Conservation (phyloP, 1,284 basidiomycete species). For the Wallemia hederae region DNA sequence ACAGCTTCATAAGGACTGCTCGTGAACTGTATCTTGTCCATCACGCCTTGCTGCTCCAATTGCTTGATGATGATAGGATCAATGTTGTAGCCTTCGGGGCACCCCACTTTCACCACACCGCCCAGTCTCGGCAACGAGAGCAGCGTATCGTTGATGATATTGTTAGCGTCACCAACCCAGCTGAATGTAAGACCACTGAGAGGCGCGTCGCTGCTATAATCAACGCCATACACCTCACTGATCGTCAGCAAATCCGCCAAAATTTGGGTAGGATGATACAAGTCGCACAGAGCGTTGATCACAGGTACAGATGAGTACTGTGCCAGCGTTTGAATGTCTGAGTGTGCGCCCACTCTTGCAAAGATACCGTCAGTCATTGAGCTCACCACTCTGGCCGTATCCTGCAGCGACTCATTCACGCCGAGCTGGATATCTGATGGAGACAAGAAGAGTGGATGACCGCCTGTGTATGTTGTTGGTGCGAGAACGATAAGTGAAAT, state of each 20-base stretch:
- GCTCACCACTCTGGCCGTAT: conserved; percentile 55
- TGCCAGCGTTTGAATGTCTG: conserved; percentile 71
- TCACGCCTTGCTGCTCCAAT: conserved; percentile 38
- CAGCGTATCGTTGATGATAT: conserved; percentile 91
- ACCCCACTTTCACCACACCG: conserved; percentile 56
- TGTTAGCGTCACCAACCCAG: conserved; percentile 85
- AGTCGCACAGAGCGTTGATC: conserved; percentile 73
- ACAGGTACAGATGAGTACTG: conserved; percentile 71
- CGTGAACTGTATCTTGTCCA: conserved; percentile 37
- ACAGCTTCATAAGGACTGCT: conserved; percentile 61
- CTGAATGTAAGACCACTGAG: conserved; percentile 37
- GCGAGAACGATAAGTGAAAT: not conserved
- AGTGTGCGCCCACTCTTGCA: conserved; percentile 72
- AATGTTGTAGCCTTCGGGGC: conserved; percentile 35
- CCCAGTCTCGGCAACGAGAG: conserved; percentile 78
- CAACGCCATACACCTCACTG: conserved; percentile 25
- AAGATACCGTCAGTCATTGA: conserved; percentile 95
- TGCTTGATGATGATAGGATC: conserved; percentile 52
- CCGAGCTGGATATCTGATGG: conserved; percentile 77
- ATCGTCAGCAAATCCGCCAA: conserved; percentile 79
- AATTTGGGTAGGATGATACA: conserved; percentile 90
- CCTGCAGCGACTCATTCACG: conserved; percentile 66
- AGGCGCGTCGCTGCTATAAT: conserved; percentile 2
- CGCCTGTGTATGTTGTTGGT: conserved; percentile 15
- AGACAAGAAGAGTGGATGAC: conserved; percentile 76